phyloP scores from a whole-genome alignment of 176 grass and related monocot species.

The Aegilops bicornis region DNA sequence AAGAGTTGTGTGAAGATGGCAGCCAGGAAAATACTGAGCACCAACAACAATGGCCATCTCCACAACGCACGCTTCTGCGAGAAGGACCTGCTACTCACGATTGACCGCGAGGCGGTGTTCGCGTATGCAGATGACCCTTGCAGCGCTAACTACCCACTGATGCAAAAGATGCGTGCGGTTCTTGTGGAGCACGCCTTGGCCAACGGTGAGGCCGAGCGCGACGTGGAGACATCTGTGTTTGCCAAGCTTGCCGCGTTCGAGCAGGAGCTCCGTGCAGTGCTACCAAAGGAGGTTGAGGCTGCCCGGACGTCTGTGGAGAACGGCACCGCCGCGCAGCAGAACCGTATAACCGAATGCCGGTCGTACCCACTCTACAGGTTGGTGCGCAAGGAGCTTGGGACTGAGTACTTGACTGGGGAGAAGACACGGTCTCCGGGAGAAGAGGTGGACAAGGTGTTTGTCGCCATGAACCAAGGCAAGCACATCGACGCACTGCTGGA shows the following conservation, averaged over 20 bases:
- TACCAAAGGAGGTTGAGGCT: background rate
- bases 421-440: background rate
- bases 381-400: background rate
- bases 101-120: slow-evolving; percentile 71
- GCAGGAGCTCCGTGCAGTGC: background rate
- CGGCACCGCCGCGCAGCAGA: background rate
- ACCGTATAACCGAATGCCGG: background rate
- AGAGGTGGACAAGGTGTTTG: background rate
- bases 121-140: slow-evolving; percentile 58
- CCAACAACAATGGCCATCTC: slow-evolving; percentile 34
- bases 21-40: slow-evolving; percentile 56
- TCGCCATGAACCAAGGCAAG: background rate
- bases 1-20: slow-evolving; percentile 43
- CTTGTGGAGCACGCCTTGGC: background rate
- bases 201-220: background rate
- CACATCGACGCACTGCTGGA: background rate
- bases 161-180: background rate
- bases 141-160: too few relatives aligned
- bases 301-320: background rate
- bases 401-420: background rate
- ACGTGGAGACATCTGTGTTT: background rate
- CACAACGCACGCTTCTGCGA: slow-evolving; percentile 59
- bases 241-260: background rate
- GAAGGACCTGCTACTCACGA: slow-evolving; percentile 55
- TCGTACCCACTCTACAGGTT: background rate